These are phyloP conservation scores for Nothophoma quercina DNA, from an alignment of 2,329 filamentous ascomycete species.

Conservation along the genomic window DNA sequence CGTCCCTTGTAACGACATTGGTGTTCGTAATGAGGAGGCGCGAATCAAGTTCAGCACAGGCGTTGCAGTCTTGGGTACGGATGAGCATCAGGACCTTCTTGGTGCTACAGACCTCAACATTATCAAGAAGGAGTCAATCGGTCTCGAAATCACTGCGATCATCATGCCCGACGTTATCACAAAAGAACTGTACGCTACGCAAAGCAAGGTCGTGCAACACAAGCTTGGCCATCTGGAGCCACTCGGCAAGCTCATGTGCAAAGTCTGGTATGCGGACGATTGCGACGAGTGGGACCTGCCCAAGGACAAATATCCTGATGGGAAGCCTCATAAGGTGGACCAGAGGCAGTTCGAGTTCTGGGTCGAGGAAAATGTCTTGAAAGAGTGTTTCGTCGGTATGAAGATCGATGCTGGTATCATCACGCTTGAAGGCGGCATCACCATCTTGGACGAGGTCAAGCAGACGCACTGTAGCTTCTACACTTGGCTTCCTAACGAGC, in stretches of 20 bases:
- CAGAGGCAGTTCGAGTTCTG: slow-evolving; percentile 63
- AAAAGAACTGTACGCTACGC: slow-evolving; percentile 56
- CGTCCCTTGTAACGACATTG: slow-evolving; percentile 31
- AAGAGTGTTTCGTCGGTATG: slow-evolving; percentile 67
- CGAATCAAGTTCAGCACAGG: slow-evolving; percentile 60
- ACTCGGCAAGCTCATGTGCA: slow-evolving; percentile 63
- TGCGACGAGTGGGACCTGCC: slow-evolving; percentile 50
- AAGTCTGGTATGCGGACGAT: slow-evolving; percentile 57
- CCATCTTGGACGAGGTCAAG: slow-evolving; percentile 49
- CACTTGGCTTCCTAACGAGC: slow-evolving; percentile 54
- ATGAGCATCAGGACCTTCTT: slow-evolving; percentile 51
- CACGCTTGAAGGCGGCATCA: slow-evolving; percentile 34
- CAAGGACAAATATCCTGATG: slow-evolving; percentile 34
- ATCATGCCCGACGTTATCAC: slow-evolving; percentile 54
- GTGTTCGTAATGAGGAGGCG: slow-evolving; percentile 57
- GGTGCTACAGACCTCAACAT: slow-evolving; percentile 26
- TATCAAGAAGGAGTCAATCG: slow-evolving; percentile 29
- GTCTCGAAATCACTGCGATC: slow-evolving; percentile 57
- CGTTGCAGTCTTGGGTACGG: slow-evolving; percentile 56
- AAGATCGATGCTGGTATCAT: slow-evolving; percentile 51
- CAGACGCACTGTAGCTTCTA: slow-evolving; percentile 55
- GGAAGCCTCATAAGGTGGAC: slow-evolving; percentile 25
- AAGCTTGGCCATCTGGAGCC: slow-evolving; percentile 56
- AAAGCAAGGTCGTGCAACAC: slow-evolving; percentile 41
- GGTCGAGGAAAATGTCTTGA: slow-evolving; percentile 69